Evolutionary conservation across 345 rosid species (phyloP), one percentile per base, ranked within the genome.

Genomic region (Reutealis trisperma): DNA sequence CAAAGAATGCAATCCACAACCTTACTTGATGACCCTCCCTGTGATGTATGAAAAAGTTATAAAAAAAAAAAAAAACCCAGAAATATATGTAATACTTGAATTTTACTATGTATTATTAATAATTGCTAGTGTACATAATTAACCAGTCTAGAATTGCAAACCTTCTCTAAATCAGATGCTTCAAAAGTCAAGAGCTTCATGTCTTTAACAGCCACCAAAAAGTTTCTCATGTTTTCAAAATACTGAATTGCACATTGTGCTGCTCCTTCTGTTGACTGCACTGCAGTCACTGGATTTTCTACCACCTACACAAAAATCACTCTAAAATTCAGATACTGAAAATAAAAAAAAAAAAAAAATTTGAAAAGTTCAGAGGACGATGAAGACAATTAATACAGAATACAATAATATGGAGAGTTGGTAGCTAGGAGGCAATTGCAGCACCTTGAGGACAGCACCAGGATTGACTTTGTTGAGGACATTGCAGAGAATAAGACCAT

Each of bases 211-310:
- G 98, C 98, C 72, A 85, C 88, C 45, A 96, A 90, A 83, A 96
- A 96, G 73, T 96, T 96, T 81, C 99, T 92, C 99, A 92, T 96
- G 86, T 96, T 96, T 78, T 96, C 99, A 6, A 96, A 96, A 76
- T 90, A 96, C 83, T 96, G 99, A 73, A 96, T 96, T 6, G 99
- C 99, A 22, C 97, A 96, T 74, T 96, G 99, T 42, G 99, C 99
- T 14, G 99, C 97, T 51, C 89, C 99, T 44, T 96, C 99, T 0
- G 94, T 87, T 1, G 96, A 87, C 70, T 93, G 92, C 59, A 90
- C 88, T 0, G 90, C 87, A 41, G 91, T 79, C 8, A 88, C 79
- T 52, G 97, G 96, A 72, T 84, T 95, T 59, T 93, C 98, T 61
- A 96, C 99, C 73, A 96, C 96, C 98, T 88, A 61, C 52, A 25